phyloP scores from a whole-genome alignment of 164 flowering plant species.

The Vitis rupestris region DNA sequence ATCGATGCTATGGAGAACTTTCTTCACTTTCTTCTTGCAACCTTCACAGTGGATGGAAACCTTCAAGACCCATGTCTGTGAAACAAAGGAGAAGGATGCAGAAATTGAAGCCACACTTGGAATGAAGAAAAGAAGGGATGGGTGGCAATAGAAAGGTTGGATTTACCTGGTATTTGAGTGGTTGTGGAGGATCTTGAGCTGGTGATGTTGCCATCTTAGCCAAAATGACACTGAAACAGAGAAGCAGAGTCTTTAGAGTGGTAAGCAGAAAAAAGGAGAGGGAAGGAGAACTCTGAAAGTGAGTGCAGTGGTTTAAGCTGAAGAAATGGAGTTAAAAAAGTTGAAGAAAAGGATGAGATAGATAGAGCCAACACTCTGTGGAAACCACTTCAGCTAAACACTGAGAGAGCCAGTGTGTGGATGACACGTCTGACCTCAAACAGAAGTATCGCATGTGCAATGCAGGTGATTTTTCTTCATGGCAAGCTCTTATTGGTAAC shows the following conservation, averaged over 20 bases:
- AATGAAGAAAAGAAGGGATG: too few relatives aligned
- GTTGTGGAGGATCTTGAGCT: slow-evolving; percentile 26
- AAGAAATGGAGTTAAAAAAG: slow-evolving; percentile 9
- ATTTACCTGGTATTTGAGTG: slow-evolving; percentile 44
- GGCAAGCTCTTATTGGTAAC: too few relatives aligned
- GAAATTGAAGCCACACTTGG: too few relatives aligned
- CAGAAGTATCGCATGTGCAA: too few relatives aligned
- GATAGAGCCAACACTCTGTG: slow-evolving; percentile 2
- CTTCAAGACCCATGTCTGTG: slow-evolving; percentile 76
- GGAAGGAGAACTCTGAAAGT: neutral
- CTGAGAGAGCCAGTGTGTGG: too few relatives aligned
- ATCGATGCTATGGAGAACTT: slow-evolving; percentile 62
- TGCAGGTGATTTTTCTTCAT: too few relatives aligned
- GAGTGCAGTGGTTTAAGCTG: neutral
- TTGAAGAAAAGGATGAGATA: neutral
- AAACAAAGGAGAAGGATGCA: slow-evolving; percentile 5
- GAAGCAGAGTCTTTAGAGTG: slow-evolving; percentile 1
- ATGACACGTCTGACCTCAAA: too few relatives aligned
- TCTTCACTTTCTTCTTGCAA: slow-evolving; percentile 81
- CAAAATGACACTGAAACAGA: neutral
- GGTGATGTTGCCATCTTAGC: slow-evolving; percentile 29
- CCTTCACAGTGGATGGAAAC: slow-evolving; percentile 82
- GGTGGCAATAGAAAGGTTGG: neutral
- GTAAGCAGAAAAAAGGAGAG: neutral
- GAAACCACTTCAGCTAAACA: neutral